phyloP scores from a whole-genome alignment of 768 basidiomycete species.

The Mycena indigotica region DNA sequence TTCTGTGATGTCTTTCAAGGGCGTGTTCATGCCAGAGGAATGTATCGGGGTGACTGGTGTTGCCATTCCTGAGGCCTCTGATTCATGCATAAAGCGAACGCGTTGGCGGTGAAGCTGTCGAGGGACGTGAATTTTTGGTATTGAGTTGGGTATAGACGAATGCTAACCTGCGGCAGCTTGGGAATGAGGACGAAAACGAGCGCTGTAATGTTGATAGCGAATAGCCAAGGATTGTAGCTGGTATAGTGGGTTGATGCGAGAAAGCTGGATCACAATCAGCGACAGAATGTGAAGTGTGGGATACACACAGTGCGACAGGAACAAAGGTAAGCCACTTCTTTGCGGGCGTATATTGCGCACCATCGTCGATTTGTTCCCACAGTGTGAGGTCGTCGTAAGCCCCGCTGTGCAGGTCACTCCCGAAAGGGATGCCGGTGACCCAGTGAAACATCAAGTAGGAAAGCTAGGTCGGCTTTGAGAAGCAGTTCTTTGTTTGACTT shows the following conservation, averaged over 20 bases:
- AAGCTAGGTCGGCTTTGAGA: slow-evolving; percentile 48
- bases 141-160: not conserved
- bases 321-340: slow-evolving; percentile 95
- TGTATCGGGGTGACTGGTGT: slow-evolving; percentile 67
- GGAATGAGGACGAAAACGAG: slow-evolving; percentile 83
- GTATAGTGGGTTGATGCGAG: slow-evolving; percentile 98
- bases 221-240: slow-evolving; percentile 92
- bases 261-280: slow-evolving; percentile 58
- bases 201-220: slow-evolving; percentile 86
- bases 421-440: slow-evolving; percentile 96
- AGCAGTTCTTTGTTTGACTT: not conserved
- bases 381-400: slow-evolving; percentile 97
- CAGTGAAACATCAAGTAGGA: slow-evolving; percentile 99
- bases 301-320: slow-evolving; percentile 82
- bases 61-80: slow-evolving; percentile 59
- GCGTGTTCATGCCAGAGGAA: slow-evolving; percentile 56
- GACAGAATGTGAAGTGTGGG: slow-evolving; percentile 3
- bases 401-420: slow-evolving; percentile 82
- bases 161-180: slow-evolving; percentile 87
- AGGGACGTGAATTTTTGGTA: slow-evolving; percentile 4
- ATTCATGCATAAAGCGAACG: slow-evolving; percentile 72
- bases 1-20: slow-evolving; percentile 46
- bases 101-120: slow-evolving; percentile 79
- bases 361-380: slow-evolving; percentile 99
- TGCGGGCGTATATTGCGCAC: slow-evolving; percentile 97